Evolutionary conservation across 345 rosid genomes (phyloP).

Genomic region (Linum lewisii): DNA sequence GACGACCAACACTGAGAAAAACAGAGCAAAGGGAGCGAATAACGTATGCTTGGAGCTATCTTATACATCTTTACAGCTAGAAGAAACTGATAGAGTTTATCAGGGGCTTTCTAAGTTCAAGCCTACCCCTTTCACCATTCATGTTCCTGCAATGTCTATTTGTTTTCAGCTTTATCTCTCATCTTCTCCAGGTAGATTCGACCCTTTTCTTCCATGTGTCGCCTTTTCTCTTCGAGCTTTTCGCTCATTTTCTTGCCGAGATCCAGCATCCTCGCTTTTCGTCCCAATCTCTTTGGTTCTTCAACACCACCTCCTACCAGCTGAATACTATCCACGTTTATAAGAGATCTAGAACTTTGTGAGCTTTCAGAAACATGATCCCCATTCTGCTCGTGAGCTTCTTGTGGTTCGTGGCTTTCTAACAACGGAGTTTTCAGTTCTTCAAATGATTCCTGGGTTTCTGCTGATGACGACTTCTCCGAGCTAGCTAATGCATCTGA

Average conservation of each 20-base stretch:
- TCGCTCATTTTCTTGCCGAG: constrained; percentile 85
- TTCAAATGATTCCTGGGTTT: constrained; percentile 29
- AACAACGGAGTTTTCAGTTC: constrained; percentile 53
- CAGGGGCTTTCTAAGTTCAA: no score
- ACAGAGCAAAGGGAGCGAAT: no score
- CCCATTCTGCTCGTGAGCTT: constrained; percentile 18
- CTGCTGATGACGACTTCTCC: constrained; percentile 10
- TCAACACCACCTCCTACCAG: constrained; percentile 18
- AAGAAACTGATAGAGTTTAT: no score
- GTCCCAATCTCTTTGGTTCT: constrained; percentile 55
- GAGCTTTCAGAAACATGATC: constrained; percentile 21
- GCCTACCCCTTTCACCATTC: background rate
- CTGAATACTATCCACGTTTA: constrained; percentile 21
- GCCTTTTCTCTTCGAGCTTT: constrained; percentile 80
- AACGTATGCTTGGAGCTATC: no score
- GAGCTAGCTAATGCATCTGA: constrained; percentile 17
- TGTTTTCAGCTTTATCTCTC: constrained; percentile 33
- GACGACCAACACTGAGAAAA: no score
- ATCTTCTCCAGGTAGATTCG: constrained; percentile 76
- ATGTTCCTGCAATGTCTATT: no score
- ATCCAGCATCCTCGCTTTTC: constrained; percentile 67
- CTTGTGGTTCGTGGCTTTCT: constrained; percentile 19
- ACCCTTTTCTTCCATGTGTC: constrained; percentile 69
- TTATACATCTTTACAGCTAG: no score
- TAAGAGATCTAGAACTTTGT: constrained; percentile 19